Evolutionary conservation across 2,329 filamentous ascomycete species (phyloP), one percentile per base, ranked within the genome.

Genomic region (Monosporascus sp.): DNA sequence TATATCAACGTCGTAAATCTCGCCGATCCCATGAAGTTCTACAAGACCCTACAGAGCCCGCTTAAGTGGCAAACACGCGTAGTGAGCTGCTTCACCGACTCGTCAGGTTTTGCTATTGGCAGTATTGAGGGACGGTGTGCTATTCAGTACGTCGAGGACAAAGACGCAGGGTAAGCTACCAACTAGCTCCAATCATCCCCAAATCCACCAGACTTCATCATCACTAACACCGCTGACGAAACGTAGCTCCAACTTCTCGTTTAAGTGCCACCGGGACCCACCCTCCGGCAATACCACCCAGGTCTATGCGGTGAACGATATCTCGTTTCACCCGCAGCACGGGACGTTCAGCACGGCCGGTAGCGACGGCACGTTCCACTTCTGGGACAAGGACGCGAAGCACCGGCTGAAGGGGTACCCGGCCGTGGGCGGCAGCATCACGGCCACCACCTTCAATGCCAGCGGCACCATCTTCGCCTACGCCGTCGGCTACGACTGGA

Each of bases 261-360:
- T 99, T 85, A 97, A 97, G 74, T 99, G 94, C 74, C 94, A 99
- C 72, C 91, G 94, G 55, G 90, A 96, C 64, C 82, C 84, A 5
- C 84, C 88, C 1, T 75, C 84, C 53, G 83, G 82, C 65, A 92
- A 91, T 72, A 77, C 87, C 59, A 90, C 89, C 63, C 94, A 93
- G 67, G 94, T 97, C 63, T 94, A 92, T 77, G 87, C 91, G 1
- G 91, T 99, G 68, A 99, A 99, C 75, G 88, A 91, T 62, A 99
- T 99, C 71, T 95, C 90, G 24, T 97, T 97, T 84, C 94, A 99
- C 74, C 94, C 94, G 1, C 80, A 89, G 14, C 92, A 97, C 72
- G 94, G 94, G 66, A 99, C 94, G n/a, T 99, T 99, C 77, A 95
- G 89, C 74, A 99, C 94, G 3, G 91, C 94, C 48, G 94, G 94